Conservation (phyloP, 2,329 filamentous ascomycete genomes). For the Lecanicillium sp. region DNA sequence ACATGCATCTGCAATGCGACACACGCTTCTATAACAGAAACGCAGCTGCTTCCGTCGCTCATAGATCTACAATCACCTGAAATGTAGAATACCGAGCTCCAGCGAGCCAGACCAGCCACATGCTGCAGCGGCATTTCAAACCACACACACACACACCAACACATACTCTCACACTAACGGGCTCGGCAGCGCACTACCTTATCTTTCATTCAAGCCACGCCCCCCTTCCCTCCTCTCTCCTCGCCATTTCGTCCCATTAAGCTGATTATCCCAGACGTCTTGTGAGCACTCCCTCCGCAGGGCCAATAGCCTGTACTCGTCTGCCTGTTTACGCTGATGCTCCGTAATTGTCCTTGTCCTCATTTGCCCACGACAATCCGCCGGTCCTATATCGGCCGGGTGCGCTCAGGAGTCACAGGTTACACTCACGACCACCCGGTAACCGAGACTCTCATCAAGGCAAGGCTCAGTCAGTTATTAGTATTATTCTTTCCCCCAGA, state of each 20-base stretch:
- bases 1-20: no score
- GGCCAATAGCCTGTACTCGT: not conserved
- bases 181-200: slow-evolving; percentile 1
- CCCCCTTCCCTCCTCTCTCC: not conserved
- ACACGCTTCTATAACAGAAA: no score
- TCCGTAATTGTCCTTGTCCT: slow-evolving; percentile 11
- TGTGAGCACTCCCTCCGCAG: not conserved
- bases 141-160: not conserved
- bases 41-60: no score
- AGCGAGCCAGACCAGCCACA: slow-evolving; percentile 1
- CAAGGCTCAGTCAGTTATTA: not conserved
- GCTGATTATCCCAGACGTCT: not conserved
- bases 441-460: not conserved
- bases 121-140: slow-evolving; percentile 8
- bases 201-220: slow-evolving; percentile 4
- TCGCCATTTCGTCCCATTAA: slow-evolving; percentile 9
- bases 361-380: slow-evolving; percentile 13
- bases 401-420: not conserved
- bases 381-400: slow-evolving; percentile 13
- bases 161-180: not conserved
- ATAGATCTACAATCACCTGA: no score
- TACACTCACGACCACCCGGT: not conserved
- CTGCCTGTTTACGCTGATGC: not conserved
- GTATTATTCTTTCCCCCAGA: not conserved
- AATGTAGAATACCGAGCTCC: not conserved